Base-by-base conservation (phyloP, 129 eudicot species). In the Saussurea involucrata region DNA sequence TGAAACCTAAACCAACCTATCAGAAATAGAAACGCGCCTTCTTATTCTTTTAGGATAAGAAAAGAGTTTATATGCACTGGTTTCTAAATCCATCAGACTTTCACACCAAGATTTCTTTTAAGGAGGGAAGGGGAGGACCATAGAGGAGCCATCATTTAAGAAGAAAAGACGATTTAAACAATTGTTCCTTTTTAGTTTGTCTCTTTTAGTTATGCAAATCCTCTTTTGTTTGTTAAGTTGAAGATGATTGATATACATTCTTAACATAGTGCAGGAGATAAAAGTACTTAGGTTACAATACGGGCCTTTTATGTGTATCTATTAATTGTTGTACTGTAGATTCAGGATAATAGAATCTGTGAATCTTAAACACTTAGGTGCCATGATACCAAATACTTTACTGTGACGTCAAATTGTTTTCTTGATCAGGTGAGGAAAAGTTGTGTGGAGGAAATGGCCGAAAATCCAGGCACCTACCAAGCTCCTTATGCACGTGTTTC, bases 401-500 rank as follows among this genome's bases (percentile, higher is more conserved):
- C 20, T 53, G 24, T 58, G 64, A 58, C 64, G 20, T 58, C 24
- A 18, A 17, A 49, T 49, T 49, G 22, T 53, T 15, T 55, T 55
- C 55, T 55, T 81, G 71, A 31, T 66, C 85, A 88, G 98, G 88
- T 37, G 65, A 83, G 44, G 49, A 72, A 79, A 69, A 79, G 36
- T 70, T 61, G 55, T 49, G 28, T 63, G 60, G 83, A 81, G 85
- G 83, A 75, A 63, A 29, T 82, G 33, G 80, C 76, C 40, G 73
- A 85, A 75, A 55, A 22, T 74, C 69, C 88, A 69, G 81, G 64
- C 28, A 57, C 87, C 60, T 78, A 89, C 73, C 77, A 82, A 57
- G 92, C 96, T 32, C 96, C 97, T 29, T 70, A 77, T 80, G 96
- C 98, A 61, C 86, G 92, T 34, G 84, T 66, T 76, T 91, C 97